phyloP scores from a whole-genome alignment of 1,284 basidiomycete genomes.

The Apiotrichum veenhuisii region DNA sequence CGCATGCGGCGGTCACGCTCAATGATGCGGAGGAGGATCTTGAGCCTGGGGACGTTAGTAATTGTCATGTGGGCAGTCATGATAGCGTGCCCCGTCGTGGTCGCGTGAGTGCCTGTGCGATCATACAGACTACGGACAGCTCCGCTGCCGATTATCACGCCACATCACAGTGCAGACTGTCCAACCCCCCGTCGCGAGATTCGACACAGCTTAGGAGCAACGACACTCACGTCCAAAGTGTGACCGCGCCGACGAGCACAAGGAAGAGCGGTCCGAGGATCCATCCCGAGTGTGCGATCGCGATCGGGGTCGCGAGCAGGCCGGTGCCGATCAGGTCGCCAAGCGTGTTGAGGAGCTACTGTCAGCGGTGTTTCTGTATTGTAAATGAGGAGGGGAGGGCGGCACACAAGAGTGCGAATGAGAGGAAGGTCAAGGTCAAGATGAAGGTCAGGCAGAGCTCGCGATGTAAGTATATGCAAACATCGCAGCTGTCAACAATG shows the following conservation, averaged over 20 bases:
- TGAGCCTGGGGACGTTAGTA: conserved; percentile 30
- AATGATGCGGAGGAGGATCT: conserved; percentile 44
- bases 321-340: conserved; percentile 82
- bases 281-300: conserved; percentile 83
- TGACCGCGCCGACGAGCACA: conserved; percentile 66
- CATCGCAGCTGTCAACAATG: too few relatives aligned
- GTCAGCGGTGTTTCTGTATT: neutral
- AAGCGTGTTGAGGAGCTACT: conserved; percentile 75
- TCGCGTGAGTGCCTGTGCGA: too few relatives aligned
- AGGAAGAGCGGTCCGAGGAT: conserved; percentile 68
- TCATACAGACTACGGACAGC: too few relatives aligned
- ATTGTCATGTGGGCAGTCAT: too few relatives aligned
- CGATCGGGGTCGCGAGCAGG: conserved; percentile 80
- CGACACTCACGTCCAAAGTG: conserved; percentile 73
- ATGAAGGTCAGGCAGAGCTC: too few relatives aligned
- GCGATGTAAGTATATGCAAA: too few relatives aligned
- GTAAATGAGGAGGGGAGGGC: neutral
- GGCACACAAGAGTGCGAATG: neutral
- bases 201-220: too few relatives aligned
- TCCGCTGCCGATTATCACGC: too few relatives aligned
- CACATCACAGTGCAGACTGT: too few relatives aligned
- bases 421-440: too few relatives aligned
- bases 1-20: conserved; percentile 40
- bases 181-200: too few relatives aligned
- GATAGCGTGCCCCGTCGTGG: too few relatives aligned